A percentile compares a stretch with the other conserved stretches of the same genome.
Conservation (phyloP, 2,329 filamentous ascomycete genomes). For the Fusarium chlamydosporum region DNA sequence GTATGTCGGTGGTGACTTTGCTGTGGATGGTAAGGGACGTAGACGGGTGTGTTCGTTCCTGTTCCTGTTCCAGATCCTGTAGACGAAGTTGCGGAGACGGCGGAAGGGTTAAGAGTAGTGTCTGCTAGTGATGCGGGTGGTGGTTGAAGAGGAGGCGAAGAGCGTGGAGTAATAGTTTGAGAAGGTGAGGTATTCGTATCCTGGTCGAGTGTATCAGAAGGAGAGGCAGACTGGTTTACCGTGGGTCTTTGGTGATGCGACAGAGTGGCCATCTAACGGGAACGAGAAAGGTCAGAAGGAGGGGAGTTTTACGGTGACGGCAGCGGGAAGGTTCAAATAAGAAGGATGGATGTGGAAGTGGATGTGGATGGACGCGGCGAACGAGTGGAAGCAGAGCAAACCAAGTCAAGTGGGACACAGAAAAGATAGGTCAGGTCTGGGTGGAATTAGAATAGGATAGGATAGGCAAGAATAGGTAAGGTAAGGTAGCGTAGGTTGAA, state of each 20-base stretch:
- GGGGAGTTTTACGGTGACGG: constrained; percentile 49
- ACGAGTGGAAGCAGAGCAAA: constrained; percentile 23
- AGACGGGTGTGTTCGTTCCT: constrained; percentile 29
- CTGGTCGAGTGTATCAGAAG: constrained; percentile 45
- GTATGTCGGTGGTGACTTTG: constrained; percentile 48
- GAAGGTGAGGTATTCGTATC: constrained; percentile 33
- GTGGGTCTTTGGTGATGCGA: constrained; percentile 55
- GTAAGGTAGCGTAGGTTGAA: constrained; percentile 24
- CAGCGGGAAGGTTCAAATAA: constrained; percentile 56
- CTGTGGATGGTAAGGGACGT: constrained; percentile 34
- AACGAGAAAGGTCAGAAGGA: constrained; percentile 53
- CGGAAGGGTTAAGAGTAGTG: constrained; percentile 13
- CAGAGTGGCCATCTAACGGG: constrained; percentile 64
- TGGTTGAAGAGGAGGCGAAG: constrained; percentile 46
- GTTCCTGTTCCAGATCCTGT: not conserved
- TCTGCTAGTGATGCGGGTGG: constrained; percentile 30
- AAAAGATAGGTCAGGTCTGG: constrained; percentile 20
- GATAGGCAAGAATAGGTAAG: constrained; percentile 32
- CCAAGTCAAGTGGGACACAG: constrained; percentile 35
- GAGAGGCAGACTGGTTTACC: constrained; percentile 51
- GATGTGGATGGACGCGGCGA: constrained; percentile 22
- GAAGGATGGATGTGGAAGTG: constrained; percentile 42
- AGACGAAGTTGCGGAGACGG: constrained; percentile 28
- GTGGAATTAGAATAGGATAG: constrained; percentile 22
- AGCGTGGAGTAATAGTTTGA: constrained; percentile 43